Base-by-base conservation (phyloP, 306 rosid species). In the Vigna angularis region DNA sequence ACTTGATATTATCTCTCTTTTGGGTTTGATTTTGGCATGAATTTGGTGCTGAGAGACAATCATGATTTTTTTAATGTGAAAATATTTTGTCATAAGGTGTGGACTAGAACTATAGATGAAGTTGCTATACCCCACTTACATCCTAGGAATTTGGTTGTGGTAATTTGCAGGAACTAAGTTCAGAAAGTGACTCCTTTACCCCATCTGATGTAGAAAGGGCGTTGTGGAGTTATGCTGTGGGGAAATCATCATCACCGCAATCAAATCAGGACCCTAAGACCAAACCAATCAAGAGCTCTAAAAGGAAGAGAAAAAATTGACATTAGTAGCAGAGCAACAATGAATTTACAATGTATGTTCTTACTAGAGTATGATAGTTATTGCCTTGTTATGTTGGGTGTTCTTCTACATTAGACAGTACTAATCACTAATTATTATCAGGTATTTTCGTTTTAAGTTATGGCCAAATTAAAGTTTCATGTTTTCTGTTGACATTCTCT, bases 201-300 rank as follows among this genome's bases (percentile, higher is more conserved):
- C 93, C 98, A 72, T 90, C 97, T 6, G 98, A 89, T 74, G 90
- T 95, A 69, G 98, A 92, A 84, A 90, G 90, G 83, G 97, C 97
- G 42, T 64, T 92, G 78, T 92, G 98, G 97, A 95, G 96, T 85
- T 82, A 51, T 70, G 88, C 87, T 56, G 51, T 85, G 3, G 90
- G 84, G 57, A 88, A 89, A 83, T 76, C 75, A 77, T 72, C 24
- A 47, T 69, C 91, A 74, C 74, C 89, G 14, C 68, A 80, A 24
- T 32, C 76, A 51, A 34, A 77, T 69, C 45, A 81, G 74, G 87
- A 78, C 11, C 42, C 87, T 40, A 82, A 88, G 80, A 80, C 48
- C 69, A 79, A 82, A 12, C 61, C 82, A 14, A 69, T 72, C 58
- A 84, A 59, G 63, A 74, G 53, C 84, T 64, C 88, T 75, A 88